phyloP scores from a whole-genome alignment of 768 basidiomycete species.

The Rhodocollybia butyracea region DNA sequence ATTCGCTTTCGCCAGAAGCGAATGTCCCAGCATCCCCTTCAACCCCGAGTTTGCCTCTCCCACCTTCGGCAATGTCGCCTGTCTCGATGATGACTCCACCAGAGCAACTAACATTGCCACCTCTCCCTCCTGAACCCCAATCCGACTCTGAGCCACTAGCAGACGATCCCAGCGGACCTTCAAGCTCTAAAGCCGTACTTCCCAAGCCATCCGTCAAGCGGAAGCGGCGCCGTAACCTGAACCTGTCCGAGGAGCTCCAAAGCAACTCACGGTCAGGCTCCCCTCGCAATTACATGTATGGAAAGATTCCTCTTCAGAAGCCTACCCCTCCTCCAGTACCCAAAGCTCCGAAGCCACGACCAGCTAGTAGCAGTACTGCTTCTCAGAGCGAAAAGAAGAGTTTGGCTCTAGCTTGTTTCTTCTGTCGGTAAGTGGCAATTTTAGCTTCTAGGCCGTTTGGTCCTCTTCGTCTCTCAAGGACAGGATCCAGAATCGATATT shows the following conservation, averaged over 20 bases:
- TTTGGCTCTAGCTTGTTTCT: slow-evolving; percentile 36
- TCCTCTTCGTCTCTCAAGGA: not conserved
- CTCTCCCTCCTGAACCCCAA: not conserved
- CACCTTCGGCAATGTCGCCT: slow-evolving; percentile 2
- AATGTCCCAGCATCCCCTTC: not conserved
- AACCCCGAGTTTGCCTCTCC: not conserved
- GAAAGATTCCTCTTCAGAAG: slow-evolving; percentile 7
- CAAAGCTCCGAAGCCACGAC: slow-evolving; percentile 3
- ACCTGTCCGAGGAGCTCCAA: slow-evolving; percentile 1
- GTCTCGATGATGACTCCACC: not conserved
- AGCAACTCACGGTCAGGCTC: not conserved
- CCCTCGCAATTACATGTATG: slow-evolving; percentile 8
- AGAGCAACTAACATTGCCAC: slow-evolving; percentile 1
- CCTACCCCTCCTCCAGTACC: not conserved
- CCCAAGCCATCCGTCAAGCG: slow-evolving; percentile 1
- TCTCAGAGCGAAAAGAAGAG: slow-evolving; percentile 26
- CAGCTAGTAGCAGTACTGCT: not conserved
- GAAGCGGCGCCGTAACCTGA: slow-evolving; percentile 4
- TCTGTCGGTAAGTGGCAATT: slow-evolving; percentile 27
- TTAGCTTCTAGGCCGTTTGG: not conserved
- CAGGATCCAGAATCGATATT: not conserved
- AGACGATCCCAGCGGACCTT: slow-evolving; percentile 1
- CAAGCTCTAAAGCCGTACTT: not conserved
- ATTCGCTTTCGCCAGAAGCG: slow-evolving; percentile 5
- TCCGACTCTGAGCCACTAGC: slow-evolving; percentile 6